Base-by-base conservation (phyloP, 371 early-diverging fungal genomes). In the Amoeboradix gromovi region DNA sequence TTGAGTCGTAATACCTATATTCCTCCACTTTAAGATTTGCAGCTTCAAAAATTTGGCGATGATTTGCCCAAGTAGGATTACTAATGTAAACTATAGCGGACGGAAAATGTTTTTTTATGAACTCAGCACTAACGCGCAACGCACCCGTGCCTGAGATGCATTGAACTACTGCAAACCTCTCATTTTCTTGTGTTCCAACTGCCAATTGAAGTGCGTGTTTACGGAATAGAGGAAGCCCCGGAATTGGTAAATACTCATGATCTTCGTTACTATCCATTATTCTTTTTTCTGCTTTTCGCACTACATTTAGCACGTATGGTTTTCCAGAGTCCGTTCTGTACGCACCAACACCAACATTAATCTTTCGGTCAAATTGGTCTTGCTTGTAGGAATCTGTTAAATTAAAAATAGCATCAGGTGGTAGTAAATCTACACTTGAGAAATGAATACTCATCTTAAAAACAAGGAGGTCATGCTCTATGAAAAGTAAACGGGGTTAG, bases 101-200 rank as follows among this genome's bases (percentile, higher is more conserved):
- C 70, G 75, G 86, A 86, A 68, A 80, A 77, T 29, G 78, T 72
- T 71, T 48, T 29, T 65, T 65, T 29, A 70, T 66, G 73, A 95
- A 91, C 30, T 82, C 83, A 16, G 88, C 92, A 32, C 87, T 94
- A 0, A 90, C 77, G 68, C 86, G 85, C 67, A 86, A 84, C 17
- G 92, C 93, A 69, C 96, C 96, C 0, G 94, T 91, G 69, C 96
- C 96, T n/a, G 93, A 91, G 73, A 95, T 88, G 1, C 91, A 85
- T 75, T 95, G 96, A 28, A 86, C 86, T 29, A 82, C 81, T 31
- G 78, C 81, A 66, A 80, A 76, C 79, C 29, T 48, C 5, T 48
- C 48, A n/a, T n/a, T n/a, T 92, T 48, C 87, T 93, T 0, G 89
- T 77, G 68, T 86, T 85, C 67, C 86, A 84, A 17, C 92, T 92